Percentiles rank a stretch among this genome's conserved stretches.
These are phyloP conservation scores for Scheffersomyces stipitis DNA, from an alignment of 805 yeast species.

Conservation along the genomic window DNA sequence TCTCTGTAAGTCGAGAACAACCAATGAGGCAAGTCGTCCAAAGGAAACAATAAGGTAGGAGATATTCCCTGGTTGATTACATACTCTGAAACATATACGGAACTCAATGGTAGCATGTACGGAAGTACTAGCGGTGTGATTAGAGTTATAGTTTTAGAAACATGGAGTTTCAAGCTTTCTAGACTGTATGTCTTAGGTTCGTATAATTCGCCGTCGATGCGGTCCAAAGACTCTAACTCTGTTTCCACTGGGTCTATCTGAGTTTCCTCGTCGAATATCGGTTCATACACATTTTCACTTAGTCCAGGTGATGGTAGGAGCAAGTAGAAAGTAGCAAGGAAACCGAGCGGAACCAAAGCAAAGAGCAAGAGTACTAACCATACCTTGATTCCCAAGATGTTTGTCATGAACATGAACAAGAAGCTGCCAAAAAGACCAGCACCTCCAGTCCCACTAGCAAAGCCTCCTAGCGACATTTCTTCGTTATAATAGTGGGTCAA, in stretches of 20 bases:
- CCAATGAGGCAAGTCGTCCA: conserved; percentile 61
- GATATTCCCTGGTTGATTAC: conserved; percentile 88
- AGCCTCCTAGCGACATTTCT: conserved; percentile 68
- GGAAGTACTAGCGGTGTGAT: conserved; percentile 53
- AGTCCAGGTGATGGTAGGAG: conserved; percentile 22
- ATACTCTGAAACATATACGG: conserved; percentile 86
- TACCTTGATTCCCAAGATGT: conserved; percentile 59
- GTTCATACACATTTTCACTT: conserved; percentile 4
- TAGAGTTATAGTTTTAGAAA: conserved; percentile 16
- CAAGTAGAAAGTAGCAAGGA: conserved; percentile 31
- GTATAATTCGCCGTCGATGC: not conserved
- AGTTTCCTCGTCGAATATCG: not conserved
- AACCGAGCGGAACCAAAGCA: conserved; percentile 52
- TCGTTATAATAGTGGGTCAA: conserved; percentile 73
- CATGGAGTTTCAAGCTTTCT: conserved; percentile 11
- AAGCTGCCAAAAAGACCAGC: conserved; percentile 90
- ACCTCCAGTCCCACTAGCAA: conserved; percentile 94
- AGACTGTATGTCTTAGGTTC: not conserved
- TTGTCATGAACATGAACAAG: conserved; percentile 67
- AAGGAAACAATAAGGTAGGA: conserved; percentile 81
- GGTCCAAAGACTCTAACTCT: conserved; percentile 3
- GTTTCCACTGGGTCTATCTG: conserved; percentile 4
- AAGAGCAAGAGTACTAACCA: conserved; percentile 57
- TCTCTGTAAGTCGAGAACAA: conserved; percentile 69
- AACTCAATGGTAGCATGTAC: conserved; percentile 78